Base-by-base conservation (phyloP, 768 basidiomycete species). In the Amanita molliuscula region DNA sequence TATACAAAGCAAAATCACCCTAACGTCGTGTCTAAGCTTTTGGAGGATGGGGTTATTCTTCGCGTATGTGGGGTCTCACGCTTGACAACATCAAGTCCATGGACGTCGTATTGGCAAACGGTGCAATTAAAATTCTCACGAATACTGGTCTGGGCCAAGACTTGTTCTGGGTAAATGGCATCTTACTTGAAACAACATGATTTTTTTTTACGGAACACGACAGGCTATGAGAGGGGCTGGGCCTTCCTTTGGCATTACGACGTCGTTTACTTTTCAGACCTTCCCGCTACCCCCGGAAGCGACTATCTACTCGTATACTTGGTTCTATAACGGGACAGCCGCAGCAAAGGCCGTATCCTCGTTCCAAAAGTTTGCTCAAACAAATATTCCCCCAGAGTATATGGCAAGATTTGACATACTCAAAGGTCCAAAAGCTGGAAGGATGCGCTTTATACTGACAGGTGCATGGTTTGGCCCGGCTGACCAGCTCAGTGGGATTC, bases 81-180 rank as follows among this genome's bases (percentile, higher is more conserved):
- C 47, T 71, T 6, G 69, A 69, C 16, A 47, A 62, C 1, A 67
- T 78, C 10, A 45, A 61, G 6, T 66, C 70, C 0, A 59, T 71
- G 8, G 65, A 70, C 21, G 55, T 73, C 1, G 75, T 75, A 8
- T 62, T 75, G 18, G 73, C 75, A 0, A 69, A 69, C 28, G 66
- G 68, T 8, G 62, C 63, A 5, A 59, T 66, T 10, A 48, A 58
- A 1, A 62, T 59, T 40, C 63, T 66, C 9, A 69, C 67, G 1
- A 50, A 54, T 10, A 47, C 61, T 6, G 26, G 54, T 1, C 59
- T n/a, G n/a, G n/a, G 75, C 51, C 25, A 65, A 1, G 71, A 77
- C 48, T 61, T 78, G 2, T 77, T 74, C 59, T 77, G 69, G 66
- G 75, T 72, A 52, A 34, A 64, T 50, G 44, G 46, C 42, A 4